Conservation (phyloP, 768 basidiomycete genomes). For the Serpula lacrymans region DNA sequence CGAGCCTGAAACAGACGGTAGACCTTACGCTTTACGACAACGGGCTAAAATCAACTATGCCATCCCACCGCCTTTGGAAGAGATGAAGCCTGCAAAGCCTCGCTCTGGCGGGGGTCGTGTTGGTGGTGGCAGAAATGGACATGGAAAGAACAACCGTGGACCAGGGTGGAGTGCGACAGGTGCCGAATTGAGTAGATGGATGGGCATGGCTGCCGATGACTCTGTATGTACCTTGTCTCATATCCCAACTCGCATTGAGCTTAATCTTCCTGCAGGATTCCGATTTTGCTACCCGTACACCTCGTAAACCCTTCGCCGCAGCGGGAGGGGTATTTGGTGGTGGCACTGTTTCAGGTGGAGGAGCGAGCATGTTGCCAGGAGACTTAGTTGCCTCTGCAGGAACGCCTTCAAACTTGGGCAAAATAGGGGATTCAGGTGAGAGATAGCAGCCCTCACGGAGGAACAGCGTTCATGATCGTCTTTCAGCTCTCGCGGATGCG, state of each 20-base stretch:
- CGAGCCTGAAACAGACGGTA: conserved; percentile 37
- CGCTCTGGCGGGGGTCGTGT: conserved; percentile 35
- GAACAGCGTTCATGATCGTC: too few species aligned
- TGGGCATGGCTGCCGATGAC: conserved; percentile 74
- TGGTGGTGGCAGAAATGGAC: conserved; percentile 30
- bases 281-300: conserved; percentile 62
- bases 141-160: conserved; percentile 37
- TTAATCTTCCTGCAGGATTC: conserved; percentile 52
- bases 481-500: conserved; percentile 81
- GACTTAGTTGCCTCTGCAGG: conserved; percentile 66
- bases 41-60: conserved; percentile 72
- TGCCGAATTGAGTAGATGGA: conserved; percentile 73
- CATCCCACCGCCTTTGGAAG: conserved; percentile 78
- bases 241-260: background rate
- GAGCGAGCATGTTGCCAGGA: conserved; percentile 55
- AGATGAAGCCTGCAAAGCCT: conserved; percentile 41
- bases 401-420: conserved; percentile 83
- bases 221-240: conserved; percentile 42
- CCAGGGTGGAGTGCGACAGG: conserved; percentile 80
- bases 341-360: conserved; percentile 43
- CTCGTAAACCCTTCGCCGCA: conserved; percentile 61
- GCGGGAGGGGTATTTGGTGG: conserved; percentile 50
- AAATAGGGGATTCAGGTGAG: conserved; percentile 74
- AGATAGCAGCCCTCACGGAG: conserved; percentile 15
- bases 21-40: conserved; percentile 59